Evolutionary conservation across 192 early-diverging fungal species (phyloP).

Genomic region (Podila clonocystis): DNA sequence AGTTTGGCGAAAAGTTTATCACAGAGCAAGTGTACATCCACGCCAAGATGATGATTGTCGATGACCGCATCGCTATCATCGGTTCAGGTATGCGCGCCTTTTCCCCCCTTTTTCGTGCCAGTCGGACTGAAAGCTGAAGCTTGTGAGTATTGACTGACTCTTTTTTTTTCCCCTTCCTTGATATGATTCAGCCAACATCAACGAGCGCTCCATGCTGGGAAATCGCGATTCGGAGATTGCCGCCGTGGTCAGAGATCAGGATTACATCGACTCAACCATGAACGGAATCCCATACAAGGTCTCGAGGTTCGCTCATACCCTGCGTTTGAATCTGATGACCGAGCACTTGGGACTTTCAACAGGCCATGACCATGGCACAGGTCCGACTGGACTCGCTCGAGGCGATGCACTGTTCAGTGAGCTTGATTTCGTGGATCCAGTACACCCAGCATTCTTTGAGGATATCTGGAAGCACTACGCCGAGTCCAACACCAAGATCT

Average conservation of each 20-base stretch:
- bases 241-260: slow-evolving; percentile 71
- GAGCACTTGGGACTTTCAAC: slow-evolving; percentile 76
- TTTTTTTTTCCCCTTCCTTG: not conserved
- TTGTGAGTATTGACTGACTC: not conserved
- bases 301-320: slow-evolving; percentile 73
- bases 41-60: slow-evolving; percentile 89
- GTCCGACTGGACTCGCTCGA: not conserved
- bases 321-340: slow-evolving; percentile 78
- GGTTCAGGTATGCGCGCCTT: slow-evolving; percentile 62
- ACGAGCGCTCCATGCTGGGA: slow-evolving; percentile 86
- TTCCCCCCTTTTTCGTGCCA: not conserved
- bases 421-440: slow-evolving; percentile 70
- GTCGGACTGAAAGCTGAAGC: not conserved
- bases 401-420: slow-evolving; percentile 14
- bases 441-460: slow-evolving; percentile 67
- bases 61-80: slow-evolving; percentile 82
- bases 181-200: slow-evolving; percentile 75
- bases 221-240: slow-evolving; percentile 87
- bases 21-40: slow-evolving; percentile 92
- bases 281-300: slow-evolving; percentile 74
- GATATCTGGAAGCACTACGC: slow-evolving; percentile 71
- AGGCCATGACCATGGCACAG: slow-evolving; percentile 19
- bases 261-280: slow-evolving; percentile 73
- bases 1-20: slow-evolving; percentile 61
- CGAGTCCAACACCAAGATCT: slow-evolving; percentile 67